Evolutionary conservation across 495 filamentous ascomycete genomes (phyloP).

Genomic region (Acidiella bohemica): DNA sequence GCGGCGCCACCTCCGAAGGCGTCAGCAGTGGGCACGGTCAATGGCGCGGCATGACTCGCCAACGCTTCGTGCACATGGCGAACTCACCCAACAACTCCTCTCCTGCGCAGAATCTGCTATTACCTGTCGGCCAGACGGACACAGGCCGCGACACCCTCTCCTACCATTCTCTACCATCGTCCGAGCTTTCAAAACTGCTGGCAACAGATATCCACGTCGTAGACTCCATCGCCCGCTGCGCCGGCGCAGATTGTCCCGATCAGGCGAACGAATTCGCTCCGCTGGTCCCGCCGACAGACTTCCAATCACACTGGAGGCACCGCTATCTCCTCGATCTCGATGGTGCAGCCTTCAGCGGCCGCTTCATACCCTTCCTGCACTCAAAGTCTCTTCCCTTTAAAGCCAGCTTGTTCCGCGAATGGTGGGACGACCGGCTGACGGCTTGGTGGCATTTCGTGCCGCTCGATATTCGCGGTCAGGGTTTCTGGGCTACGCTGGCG

Average conservation of each 20-base stretch:
- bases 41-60: constrained; percentile 45
- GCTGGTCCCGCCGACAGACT: constrained; percentile 29
- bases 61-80: constrained; percentile 41
- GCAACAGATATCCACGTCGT: constrained; percentile 23
- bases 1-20: constrained; percentile 39
- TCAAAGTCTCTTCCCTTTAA: constrained; percentile 52
- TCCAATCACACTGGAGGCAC: constrained; percentile 50
- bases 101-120: constrained; percentile 24
- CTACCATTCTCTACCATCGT: constrained; percentile 13
- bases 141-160: constrained; percentile 6
- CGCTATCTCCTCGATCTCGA: constrained; percentile 56
- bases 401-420: constrained; percentile 53
- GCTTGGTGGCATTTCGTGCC: constrained; percentile 74
- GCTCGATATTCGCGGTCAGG: constrained; percentile 45
- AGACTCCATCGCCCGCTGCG: constrained; percentile 41
- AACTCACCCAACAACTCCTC: constrained; percentile 34
- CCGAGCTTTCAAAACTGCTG: constrained; percentile 12
- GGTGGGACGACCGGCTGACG: constrained; percentile 56
- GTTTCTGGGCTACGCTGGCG: constrained; percentile 23
- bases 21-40: constrained; percentile 29
- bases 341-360: constrained; percentile 50
- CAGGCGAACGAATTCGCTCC: constrained; percentile 37
- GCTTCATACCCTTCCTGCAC: constrained; percentile 49
- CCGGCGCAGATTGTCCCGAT: constrained; percentile 37
- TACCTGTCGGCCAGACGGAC: constrained; percentile 19